Evolutionary conservation across 148 eudicot species (phyloP).

Genomic region (Rhododendron molle): DNA sequence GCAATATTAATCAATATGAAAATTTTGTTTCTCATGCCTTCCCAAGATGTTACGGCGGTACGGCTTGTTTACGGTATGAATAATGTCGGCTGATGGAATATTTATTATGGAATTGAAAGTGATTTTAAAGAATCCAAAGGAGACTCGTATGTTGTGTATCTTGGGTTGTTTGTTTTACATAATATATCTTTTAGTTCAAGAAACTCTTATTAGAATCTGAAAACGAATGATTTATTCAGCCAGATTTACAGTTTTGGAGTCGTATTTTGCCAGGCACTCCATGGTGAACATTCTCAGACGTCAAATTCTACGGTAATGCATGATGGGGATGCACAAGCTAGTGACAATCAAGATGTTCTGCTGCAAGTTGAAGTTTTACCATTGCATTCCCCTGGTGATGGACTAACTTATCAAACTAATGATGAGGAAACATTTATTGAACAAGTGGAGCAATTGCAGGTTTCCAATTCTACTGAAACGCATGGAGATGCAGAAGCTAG

Average conservation of each 20-base stretch:
- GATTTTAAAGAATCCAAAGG: conserved; percentile 6
- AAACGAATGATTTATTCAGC: background rate
- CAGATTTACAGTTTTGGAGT: background rate
- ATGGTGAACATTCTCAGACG: conserved; percentile 13
- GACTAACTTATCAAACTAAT: background rate
- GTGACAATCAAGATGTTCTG: background rate
- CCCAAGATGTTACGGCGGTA: background rate
- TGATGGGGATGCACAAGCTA: background rate
- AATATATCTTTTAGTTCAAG: background rate
- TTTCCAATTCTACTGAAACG: background rate
- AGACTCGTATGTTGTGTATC: background rate
- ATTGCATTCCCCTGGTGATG: conserved; percentile 8
- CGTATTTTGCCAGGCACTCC: conserved; percentile 18
- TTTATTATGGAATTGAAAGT: background rate
- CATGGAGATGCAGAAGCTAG: background rate
- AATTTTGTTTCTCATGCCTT: background rate
- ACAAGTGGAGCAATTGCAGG: conserved; percentile 1
- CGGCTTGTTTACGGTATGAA: background rate
- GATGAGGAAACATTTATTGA: conserved; percentile 9
- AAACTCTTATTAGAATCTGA: background rate
- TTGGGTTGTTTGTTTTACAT: background rate
- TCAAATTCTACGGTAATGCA: conserved; percentile 3
- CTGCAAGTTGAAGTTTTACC: conserved; percentile 17
- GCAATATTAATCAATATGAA: background rate
- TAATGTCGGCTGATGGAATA: background rate